A percentile compares a stretch with the other conserved stretches of the same genome.
Conservation (phyloP, 495 filamentous ascomycete genomes). For the Hypoxylon lenormandii region DNA sequence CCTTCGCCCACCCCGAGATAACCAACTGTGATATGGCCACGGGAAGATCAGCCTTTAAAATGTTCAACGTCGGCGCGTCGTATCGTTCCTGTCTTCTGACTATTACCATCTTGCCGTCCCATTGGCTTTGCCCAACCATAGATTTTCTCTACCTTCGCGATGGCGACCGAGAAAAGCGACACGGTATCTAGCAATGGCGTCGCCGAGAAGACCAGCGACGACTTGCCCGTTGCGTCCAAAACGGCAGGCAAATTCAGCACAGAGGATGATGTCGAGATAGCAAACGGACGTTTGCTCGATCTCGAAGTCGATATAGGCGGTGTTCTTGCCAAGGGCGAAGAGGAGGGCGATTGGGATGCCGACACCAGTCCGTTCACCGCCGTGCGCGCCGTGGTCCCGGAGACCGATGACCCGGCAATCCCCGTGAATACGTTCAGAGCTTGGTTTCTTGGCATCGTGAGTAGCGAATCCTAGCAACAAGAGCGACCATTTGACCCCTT, state of each 20-base stretch:
- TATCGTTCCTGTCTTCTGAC: not conserved
- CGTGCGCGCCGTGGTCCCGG: conserved; percentile 57
- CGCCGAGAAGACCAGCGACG: conserved; percentile 19
- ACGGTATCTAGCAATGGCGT: conserved; percentile 3
- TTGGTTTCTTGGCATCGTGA: conserved; percentile 49
- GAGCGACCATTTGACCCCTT: not conserved
- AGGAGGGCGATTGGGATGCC: conserved; percentile 53
- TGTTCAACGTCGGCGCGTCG: not conserved
- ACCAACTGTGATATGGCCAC: not conserved
- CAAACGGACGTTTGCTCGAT: conserved; percentile 49
- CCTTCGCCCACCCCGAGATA: not conserved
- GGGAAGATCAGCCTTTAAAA: not conserved
- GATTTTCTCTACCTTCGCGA: conserved; percentile 4
- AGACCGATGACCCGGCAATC: conserved; percentile 49
- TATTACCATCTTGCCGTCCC: not conserved
- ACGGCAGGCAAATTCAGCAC: not conserved
- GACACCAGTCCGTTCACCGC: conserved; percentile 55
- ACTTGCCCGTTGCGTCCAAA: conserved; percentile 17
- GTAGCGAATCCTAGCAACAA: conserved; percentile 1
- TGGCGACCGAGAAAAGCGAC: conserved; percentile 10
- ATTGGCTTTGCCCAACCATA: not conserved
- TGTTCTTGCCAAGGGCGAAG: conserved; percentile 50
- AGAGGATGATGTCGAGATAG: conserved; percentile 42
- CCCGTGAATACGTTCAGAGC: conserved; percentile 51
- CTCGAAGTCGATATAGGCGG: conserved; percentile 50